Percentiles rank a stretch among this genome's conserved stretches.
Evolutionary conservation across 2,329 filamentous ascomycete genomes (phyloP).

Genomic region (Diaporthe batatas): DNA sequence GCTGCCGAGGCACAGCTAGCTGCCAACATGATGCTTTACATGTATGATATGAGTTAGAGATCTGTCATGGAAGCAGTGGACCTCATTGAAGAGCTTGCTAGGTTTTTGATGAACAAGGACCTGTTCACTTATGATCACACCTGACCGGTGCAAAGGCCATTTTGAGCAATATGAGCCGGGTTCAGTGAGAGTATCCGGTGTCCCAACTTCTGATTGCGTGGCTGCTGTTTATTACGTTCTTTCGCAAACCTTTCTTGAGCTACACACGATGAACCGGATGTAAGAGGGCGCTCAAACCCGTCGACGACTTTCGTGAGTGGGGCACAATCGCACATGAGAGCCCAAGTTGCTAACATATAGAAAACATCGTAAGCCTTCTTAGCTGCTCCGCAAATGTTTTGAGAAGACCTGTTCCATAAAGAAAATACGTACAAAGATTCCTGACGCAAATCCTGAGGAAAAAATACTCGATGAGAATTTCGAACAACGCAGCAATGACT

Average conservation of each 20-base stretch:
- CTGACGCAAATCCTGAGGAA: not conserved
- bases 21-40: constrained; percentile 1
- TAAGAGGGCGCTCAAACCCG: not conserved
- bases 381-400: not conserved
- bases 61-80: not conserved
- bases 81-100: not conserved
- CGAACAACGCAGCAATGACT: not conserved
- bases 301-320: not conserved
- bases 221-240: not conserved
- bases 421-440: not conserved
- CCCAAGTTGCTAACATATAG: not conserved
- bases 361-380: not conserved
- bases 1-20: not conserved
- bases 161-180: not conserved
- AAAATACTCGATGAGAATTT: not conserved
- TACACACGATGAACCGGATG: not conserved
- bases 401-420: not conserved
- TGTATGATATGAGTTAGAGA: not conserved
- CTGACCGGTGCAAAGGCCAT: not conserved
- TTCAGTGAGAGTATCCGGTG: not conserved
- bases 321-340: not conserved
- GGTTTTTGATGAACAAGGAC: not conserved
- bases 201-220: not conserved
- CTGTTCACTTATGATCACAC: not conserved
- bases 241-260: not conserved